These are phyloP conservation scores for Xerocomellus dryophilus DNA, from an alignment of 768 basidiomycete species.

Conservation along the genomic window DNA sequence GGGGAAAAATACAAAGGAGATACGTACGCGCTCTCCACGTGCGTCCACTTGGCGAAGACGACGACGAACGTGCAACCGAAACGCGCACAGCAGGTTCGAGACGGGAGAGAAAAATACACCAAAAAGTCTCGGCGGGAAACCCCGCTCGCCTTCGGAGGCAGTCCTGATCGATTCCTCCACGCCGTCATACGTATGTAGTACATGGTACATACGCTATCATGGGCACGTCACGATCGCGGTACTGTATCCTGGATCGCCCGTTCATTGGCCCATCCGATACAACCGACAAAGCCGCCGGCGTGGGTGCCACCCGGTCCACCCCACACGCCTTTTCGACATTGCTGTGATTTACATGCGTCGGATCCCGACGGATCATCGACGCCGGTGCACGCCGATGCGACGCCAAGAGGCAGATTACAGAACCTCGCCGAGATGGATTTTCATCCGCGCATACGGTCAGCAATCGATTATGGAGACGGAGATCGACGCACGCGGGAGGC, in stretches of 20 bases:
- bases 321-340: neutral
- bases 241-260: neutral
- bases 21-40: neutral
- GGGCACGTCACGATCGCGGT: neutral
- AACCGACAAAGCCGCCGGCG: neutral
- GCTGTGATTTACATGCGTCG: too few species aligned
- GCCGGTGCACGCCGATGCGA: neutral
- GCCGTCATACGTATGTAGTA: too few species aligned
- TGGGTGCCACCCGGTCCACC: neutral
- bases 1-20: neutral
- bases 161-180: neutral
- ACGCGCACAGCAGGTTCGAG: neutral
- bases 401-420: neutral
- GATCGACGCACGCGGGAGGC: neutral
- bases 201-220: too few species aligned
- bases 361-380: constrained; percentile 7
- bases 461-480: neutral
- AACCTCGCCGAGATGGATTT: neutral
- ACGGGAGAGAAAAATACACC: too few species aligned
- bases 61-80: constrained; percentile 2
- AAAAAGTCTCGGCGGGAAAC: neutral
- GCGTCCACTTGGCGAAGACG: neutral
- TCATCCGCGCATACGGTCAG: neutral
- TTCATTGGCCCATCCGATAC: neutral
- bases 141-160: neutral